A percentile compares a stretch with the other conserved stretches of the same genome.
Conservation (phyloP, 345 rosid species). For the Linum tenue region DNA sequence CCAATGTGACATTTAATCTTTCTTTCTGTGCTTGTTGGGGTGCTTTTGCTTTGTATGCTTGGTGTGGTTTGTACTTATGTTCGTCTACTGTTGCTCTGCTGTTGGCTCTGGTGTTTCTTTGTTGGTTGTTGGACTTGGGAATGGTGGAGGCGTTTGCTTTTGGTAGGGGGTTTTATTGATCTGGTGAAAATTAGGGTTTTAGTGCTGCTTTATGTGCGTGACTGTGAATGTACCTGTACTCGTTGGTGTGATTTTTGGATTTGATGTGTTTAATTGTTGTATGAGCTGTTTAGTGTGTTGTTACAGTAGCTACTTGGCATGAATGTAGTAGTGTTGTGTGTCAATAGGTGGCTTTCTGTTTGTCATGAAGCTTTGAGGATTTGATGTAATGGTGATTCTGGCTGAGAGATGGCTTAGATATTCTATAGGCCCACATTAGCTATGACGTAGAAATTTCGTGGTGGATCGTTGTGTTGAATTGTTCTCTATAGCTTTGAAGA, state of each 20-base stretch:
- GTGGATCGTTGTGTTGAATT: too few species aligned
- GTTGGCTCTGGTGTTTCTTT: neutral
- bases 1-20: neutral
- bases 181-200: constrained; percentile 1
- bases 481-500: neutral
- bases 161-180: neutral
- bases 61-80: neutral
- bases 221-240: too few species aligned
- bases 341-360: neutral
- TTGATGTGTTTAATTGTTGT: too few species aligned
- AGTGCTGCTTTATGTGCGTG: neutral
- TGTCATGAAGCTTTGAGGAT: neutral
- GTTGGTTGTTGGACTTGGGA: neutral
- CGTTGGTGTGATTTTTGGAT: too few species aligned
- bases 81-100: neutral
- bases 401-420: too few species aligned
- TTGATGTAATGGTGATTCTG: neutral
- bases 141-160: neutral
- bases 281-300: too few species aligned
- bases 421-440: neutral
- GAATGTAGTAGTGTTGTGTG: neutral
- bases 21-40: neutral
- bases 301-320: neutral
- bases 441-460: neutral
- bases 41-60: constrained; percentile 4